A percentile compares a stretch with the other conserved stretches of the same genome.
Conservation (phyloP, 306 rosid species). For the Prunus mongolica region DNA sequence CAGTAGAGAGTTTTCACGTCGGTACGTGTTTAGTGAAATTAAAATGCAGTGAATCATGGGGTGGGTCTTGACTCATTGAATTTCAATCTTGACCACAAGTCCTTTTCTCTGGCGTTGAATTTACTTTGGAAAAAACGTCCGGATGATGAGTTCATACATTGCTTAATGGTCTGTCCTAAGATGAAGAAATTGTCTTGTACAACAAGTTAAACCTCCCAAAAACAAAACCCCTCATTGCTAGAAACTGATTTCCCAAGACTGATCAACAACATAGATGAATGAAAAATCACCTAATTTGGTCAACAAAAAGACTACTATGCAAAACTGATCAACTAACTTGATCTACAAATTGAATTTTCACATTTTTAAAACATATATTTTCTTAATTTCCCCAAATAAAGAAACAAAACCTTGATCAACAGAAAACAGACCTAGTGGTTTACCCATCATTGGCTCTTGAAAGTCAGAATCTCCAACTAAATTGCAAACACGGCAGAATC, state of each 20-base stretch:
- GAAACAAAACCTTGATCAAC: background rate
- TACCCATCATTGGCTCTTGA: constrained; percentile 52
- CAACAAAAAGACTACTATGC: constrained; percentile 31
- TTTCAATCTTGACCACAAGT: background rate
- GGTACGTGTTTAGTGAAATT: no score
- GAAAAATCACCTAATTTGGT: constrained; percentile 27
- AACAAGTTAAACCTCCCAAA: background rate
- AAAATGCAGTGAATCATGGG: no score
- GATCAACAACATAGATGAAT: background rate
- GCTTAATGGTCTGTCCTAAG: background rate
- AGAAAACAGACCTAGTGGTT: constrained; percentile 31
- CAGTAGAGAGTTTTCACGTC: no score
- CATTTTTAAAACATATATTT: constrained; percentile 1
- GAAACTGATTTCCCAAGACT: background rate
- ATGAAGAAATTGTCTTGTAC: background rate
- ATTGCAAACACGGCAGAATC: constrained; percentile 54
- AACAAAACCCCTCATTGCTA: background rate
- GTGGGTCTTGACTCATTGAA: background rate
- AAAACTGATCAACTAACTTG: constrained; percentile 28
- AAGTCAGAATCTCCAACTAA: constrained; percentile 45
- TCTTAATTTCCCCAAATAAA: background rate
- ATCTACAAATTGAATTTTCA: background rate
- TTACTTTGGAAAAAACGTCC: background rate
- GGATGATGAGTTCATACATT: background rate
- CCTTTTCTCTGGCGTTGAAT: background rate